Base-by-base conservation (phyloP, 306 rosid species). In the Echinosophora koreensis region DNA sequence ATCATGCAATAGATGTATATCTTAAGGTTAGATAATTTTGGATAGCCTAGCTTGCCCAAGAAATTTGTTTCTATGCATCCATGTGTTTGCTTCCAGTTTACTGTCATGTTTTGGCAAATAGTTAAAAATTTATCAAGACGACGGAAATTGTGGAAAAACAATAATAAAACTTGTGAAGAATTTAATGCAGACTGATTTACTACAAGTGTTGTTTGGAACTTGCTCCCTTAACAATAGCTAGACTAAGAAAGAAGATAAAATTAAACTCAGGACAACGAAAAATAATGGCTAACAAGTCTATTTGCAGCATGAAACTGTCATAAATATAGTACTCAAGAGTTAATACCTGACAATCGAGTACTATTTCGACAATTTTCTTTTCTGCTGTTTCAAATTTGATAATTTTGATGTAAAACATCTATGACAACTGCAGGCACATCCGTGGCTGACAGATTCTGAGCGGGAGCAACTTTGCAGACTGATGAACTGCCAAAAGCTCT, bases 401-500 rank as follows among this genome's bases (percentile, higher is more conserved):
- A 16, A 38, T 28, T 50, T 72, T 80, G 17, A 62, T 10, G 11
- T 15, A 72, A 77, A 62, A 73, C 69, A 42, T 65, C 5, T 30
- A 22, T 56, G 13, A 61, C 27, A 87, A 78, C 27, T 81, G 32
- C 90, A 90, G 97, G 90, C 90, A 60, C 98, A 91, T 88, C 87
- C 92, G 17, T 88, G 98, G 98, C 86, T 93, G 67, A 83, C 89
- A 69, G 97, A 91, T 83, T 83, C 88, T n/a, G 98, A 93, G 58
- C 82, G 90, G 83, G 98, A 93, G 86, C 95, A 87, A 80, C 86
- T 93, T n/a, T 93, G 97, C 79, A 83, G 98, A 42, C 81, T 93
- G 63, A 89, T 91, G 98, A 91, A 88, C 84, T 91, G 97, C 77
- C 92, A 91, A 70, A 93, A 93, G 82, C 97, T 93, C 27, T 89